These are phyloP conservation scores for Candida krabiensis DNA, from an alignment of 805 yeast genomes.

Conservation along the genomic window DNA sequence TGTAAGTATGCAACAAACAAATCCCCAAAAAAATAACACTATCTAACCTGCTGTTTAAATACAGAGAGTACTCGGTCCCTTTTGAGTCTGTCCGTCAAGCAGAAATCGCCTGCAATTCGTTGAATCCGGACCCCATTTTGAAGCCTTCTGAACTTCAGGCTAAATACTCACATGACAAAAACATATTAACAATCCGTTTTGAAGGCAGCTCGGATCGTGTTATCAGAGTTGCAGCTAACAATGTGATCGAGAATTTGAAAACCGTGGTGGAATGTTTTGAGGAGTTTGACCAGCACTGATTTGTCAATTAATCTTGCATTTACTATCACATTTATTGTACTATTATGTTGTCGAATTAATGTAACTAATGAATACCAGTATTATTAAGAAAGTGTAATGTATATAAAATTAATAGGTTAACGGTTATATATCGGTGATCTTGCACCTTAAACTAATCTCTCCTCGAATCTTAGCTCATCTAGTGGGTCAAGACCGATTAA, in stretches of 20 bases:
- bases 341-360: too few species aligned
- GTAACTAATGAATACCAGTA: too few species aligned
- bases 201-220: conserved; percentile 69
- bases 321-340: too few species aligned
- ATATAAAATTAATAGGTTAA: background rate
- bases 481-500: conserved; percentile 87
- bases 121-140: conserved; percentile 80
- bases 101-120: conserved; percentile 55
- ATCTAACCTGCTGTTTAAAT: conserved; percentile 1
- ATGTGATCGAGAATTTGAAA: conserved; percentile 71
- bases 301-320: too few species aligned
- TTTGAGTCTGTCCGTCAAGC: conserved; percentile 63
- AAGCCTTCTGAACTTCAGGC: conserved; percentile 65
- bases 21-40: background rate
- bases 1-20: conserved; percentile 8
- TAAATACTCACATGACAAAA: conserved; percentile 37
- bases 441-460: conserved; percentile 63
- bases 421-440: too few species aligned
- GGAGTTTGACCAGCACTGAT: conserved; percentile 54
- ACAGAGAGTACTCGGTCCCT: conserved; percentile 56
- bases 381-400: too few species aligned
- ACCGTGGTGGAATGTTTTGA: conserved; percentile 81
- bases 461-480: conserved; percentile 93
- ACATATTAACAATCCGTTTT: conserved; percentile 46
- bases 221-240: conserved; percentile 81